Percentiles rank a stretch among this genome's conserved stretches.
phyloP scores from a whole-genome alignment of 805 yeast species.

The Priceomyces fermenticarens region DNA sequence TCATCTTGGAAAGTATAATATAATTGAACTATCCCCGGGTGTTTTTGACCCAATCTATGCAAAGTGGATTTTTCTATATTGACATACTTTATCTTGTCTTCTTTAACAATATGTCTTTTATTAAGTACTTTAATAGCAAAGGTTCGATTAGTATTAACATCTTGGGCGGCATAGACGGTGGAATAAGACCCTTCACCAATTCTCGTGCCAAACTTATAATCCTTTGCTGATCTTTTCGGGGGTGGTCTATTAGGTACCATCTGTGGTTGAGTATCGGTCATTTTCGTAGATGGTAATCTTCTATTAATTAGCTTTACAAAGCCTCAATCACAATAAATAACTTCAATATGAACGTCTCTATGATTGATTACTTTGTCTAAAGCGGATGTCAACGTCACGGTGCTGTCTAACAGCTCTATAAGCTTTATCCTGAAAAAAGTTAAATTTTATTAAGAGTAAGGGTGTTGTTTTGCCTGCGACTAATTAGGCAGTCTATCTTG shows the following conservation, averaged over 20 bases:
- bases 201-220: constrained; percentile 82
- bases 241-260: neutral
- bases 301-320: neutral
- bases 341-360: too few species aligned
- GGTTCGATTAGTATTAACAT: constrained; percentile 65
- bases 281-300: neutral
- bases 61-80: constrained; percentile 91
- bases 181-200: constrained; percentile 97
- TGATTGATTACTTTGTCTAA: too few species aligned
- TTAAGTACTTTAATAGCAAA: constrained; percentile 91
- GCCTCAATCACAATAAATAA: neutral
- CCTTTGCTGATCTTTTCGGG: constrained; percentile 60
- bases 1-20: constrained; percentile 96
- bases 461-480: too few species aligned
- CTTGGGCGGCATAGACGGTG: constrained; percentile 85
- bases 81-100: constrained; percentile 91
- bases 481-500: too few species aligned
- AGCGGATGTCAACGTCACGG: too few species aligned
- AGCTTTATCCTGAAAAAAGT: too few species aligned
- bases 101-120: constrained; percentile 89
- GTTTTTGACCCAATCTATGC: constrained; percentile 77
- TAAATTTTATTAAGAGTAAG: too few species aligned
- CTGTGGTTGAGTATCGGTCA: constrained; percentile 1
- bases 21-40: constrained; percentile 90
- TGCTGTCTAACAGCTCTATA: too few species aligned